Conservation (phyloP, 208 protist species). For the Crithidia fasciculata region DNA sequence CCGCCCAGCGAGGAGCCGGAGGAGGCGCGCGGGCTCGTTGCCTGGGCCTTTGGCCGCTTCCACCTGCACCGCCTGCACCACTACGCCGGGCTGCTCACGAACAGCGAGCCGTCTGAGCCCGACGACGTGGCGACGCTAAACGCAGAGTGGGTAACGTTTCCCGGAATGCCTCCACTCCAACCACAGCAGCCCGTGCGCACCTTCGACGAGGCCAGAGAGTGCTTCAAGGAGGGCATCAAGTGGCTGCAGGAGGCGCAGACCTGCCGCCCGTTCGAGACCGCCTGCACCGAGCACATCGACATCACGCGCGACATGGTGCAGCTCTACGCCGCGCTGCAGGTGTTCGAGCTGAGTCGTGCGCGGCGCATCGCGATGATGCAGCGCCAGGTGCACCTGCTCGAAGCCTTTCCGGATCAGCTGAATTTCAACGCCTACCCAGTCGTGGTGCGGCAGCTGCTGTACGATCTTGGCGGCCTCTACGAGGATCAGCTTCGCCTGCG, state of each 20-base stretch:
- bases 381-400: constrained; percentile 64
- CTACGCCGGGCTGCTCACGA: constrained; percentile 42
- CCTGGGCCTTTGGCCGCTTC: constrained; percentile 79
- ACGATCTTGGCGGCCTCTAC: constrained; percentile 81
- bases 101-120: constrained; percentile 4
- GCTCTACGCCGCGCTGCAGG: constrained; percentile 62
- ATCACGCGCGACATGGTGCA: constrained; percentile 70
- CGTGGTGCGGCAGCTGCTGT: constrained; percentile 80
- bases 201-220: constrained; percentile 74
- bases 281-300: constrained; percentile 87
- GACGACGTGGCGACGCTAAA: constrained; percentile 18
- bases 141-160: constrained; percentile 77
- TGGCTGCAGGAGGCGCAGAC: constrained; percentile 75
- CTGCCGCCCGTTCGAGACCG: constrained; percentile 82
- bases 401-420: constrained; percentile 76
- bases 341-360: constrained; percentile 66
- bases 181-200: constrained; percentile 48
- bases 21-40: constrained; percentile 65
- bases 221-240: constrained; percentile 75
- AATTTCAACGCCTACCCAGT: constrained; percentile 90
- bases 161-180: constrained; percentile 45
- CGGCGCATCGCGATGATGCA: constrained; percentile 83
- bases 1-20: constrained; percentile 51
- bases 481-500: constrained; percentile 76
- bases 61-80: constrained; percentile 74